These are phyloP conservation scores for Sarcodon aspratus DNA, from an alignment of 768 basidiomycete species.

Conservation along the genomic window DNA sequence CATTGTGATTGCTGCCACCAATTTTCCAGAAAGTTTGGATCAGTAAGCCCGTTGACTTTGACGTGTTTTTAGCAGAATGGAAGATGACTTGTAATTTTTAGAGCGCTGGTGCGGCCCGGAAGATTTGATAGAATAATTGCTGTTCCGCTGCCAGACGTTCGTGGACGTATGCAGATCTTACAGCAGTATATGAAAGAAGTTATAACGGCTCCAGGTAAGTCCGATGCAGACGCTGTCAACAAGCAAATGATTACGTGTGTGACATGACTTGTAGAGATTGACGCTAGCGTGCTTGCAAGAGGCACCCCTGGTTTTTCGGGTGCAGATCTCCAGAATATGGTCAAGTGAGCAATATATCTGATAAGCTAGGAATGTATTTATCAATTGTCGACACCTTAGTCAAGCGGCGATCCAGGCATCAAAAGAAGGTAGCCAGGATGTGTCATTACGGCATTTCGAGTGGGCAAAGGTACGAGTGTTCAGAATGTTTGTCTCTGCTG, in stretches of 20 bases:
- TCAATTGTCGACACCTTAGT: slow-evolving; percentile 18
- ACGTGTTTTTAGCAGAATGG: background rate
- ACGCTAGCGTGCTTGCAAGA: slow-evolving; percentile 80
- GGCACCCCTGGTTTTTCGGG: slow-evolving; percentile 96
- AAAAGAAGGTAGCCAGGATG: slow-evolving; percentile 64
- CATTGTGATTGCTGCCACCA: slow-evolving; percentile 95
- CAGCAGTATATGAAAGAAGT: slow-evolving; percentile 85
- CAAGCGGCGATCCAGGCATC: slow-evolving; percentile 94
- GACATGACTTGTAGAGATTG: slow-evolving; percentile 42
- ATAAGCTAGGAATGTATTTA: background rate
- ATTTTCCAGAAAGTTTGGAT: slow-evolving; percentile 92
- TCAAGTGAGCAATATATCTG: slow-evolving; percentile 51
- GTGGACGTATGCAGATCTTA: slow-evolving; percentile 88
- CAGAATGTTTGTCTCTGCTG: background rate
- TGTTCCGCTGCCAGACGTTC: slow-evolving; percentile 90
- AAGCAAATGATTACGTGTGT: slow-evolving; percentile 2
- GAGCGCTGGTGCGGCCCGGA: slow-evolving; percentile 91
- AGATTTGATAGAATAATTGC: slow-evolving; percentile 91
- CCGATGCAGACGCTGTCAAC: background rate
- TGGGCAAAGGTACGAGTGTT: slow-evolving; percentile 79
- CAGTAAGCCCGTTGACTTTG: slow-evolving; percentile 36
- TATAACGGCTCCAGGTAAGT: slow-evolving; percentile 42
- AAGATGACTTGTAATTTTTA: slow-evolving; percentile 16
- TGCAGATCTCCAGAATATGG: slow-evolving; percentile 93
- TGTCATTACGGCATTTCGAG: slow-evolving; percentile 79